These are phyloP conservation scores for Verticillium tricorpus DNA, from an alignment of 2,329 filamentous ascomycete species.

Conservation along the genomic window DNA sequence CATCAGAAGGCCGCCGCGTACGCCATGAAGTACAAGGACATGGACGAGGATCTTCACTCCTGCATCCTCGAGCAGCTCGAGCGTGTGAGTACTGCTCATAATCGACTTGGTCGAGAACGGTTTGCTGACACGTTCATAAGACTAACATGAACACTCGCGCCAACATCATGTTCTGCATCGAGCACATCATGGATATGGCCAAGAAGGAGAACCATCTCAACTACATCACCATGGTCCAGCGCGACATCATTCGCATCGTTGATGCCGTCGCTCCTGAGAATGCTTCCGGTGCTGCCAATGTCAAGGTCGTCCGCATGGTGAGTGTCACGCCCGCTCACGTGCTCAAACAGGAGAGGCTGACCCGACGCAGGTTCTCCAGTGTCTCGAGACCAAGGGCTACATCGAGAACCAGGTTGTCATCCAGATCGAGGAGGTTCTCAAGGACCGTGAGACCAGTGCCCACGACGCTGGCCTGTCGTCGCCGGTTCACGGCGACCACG, in stretches of 20 bases:
- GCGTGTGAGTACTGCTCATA: conserved; percentile 45
- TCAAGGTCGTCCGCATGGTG: conserved; percentile 85
- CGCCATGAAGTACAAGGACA: conserved; percentile 87
- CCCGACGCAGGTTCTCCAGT: conserved; percentile 55
- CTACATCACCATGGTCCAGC: conserved; percentile 91
- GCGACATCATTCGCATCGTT: conserved; percentile 86
- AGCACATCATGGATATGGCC: conserved; percentile 86
- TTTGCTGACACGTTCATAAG: neutral
- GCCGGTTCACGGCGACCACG: conserved; percentile 37
- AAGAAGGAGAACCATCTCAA: conserved; percentile 69
- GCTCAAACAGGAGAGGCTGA: neutral
- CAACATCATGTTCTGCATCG: conserved; percentile 99
- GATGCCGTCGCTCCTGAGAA: conserved; percentile 87
- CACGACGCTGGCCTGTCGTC: conserved; percentile 51
- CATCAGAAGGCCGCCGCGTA: conserved; percentile 92
- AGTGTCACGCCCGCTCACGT: conserved; percentile 17
- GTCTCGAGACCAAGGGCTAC: conserved; percentile 65
- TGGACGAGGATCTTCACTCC: conserved; percentile 95
- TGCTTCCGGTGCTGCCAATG: conserved; percentile 84
- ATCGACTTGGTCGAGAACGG: no score
- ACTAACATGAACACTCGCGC: conserved; percentile 91
- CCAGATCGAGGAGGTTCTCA: conserved; percentile 80
- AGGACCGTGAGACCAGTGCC: conserved; percentile 66
- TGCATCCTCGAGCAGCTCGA: conserved; percentile 97
- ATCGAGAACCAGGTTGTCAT: conserved; percentile 68